Evolutionary conservation across 768 basidiomycete species (phyloP).

Genomic region (Boletales sp.): DNA sequence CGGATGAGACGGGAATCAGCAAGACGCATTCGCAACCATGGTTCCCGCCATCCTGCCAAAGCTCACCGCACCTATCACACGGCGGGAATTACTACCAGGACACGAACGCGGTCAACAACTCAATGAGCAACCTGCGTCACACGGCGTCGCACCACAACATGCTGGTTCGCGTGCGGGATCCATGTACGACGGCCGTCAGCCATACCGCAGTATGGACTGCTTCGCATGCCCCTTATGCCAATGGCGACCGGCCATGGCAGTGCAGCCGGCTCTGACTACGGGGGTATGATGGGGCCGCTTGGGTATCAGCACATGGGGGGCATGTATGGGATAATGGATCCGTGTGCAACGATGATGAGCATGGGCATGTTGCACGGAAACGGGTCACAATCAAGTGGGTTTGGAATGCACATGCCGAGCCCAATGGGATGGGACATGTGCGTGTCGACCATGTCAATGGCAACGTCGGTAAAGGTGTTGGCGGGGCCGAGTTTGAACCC

Average conservation of each 20-base stretch:
- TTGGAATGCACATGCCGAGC: conserved; percentile 48
- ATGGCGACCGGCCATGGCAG: conserved; percentile 64
- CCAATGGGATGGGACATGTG: conserved; percentile 53
- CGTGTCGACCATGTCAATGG: conserved; percentile 86
- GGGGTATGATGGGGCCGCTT: conserved; percentile 56
- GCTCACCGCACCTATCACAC: conserved; percentile 69
- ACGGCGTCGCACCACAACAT: conserved; percentile 43
- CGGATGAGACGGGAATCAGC: conserved; percentile 72
- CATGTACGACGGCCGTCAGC: conserved; percentile 42
- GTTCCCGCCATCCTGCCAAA: conserved; percentile 51
- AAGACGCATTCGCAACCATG: conserved; percentile 39
- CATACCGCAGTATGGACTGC: conserved; percentile 42
- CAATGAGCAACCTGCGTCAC: conserved; percentile 57
- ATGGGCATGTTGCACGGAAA: conserved; percentile 50
- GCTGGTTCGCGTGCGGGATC: conserved; percentile 35
- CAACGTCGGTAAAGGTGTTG: conserved; percentile 83
- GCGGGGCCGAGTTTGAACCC: conserved; percentile 73
- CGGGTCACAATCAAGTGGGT: conserved; percentile 53
- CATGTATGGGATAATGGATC: conserved; percentile 65
- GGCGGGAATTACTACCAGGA: conserved; percentile 89
- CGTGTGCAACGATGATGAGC: conserved; percentile 67
- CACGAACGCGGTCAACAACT: conserved; percentile 67
- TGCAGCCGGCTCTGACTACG: conserved; percentile 70
- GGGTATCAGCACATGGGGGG: conserved; percentile 70
- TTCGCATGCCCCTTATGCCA: conserved; percentile 71